A percentile compares a stretch with the other conserved stretches of the same genome.
Conservation (phyloP, 1,284 basidiomycete genomes). For the Trametes versicolor region DNA sequence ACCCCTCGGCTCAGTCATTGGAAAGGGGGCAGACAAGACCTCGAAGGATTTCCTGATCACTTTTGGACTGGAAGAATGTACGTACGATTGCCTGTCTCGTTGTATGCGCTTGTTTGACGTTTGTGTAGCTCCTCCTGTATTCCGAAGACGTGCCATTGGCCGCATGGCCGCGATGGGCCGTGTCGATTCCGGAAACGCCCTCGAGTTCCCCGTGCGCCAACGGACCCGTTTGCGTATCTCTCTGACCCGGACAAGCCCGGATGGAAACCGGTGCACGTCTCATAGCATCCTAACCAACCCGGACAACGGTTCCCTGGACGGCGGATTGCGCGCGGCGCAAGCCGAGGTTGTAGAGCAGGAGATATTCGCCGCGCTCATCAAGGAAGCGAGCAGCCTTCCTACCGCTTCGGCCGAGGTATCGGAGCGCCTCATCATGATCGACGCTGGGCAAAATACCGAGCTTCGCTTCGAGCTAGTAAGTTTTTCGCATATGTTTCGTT, state of each 20-base stretch:
- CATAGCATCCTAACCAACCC: constrained; percentile 49
- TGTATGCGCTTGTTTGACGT: constrained; percentile 16
- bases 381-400: constrained; percentile 74
- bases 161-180: constrained; percentile 62
- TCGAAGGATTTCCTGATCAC: constrained; percentile 82
- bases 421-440: constrained; percentile 77
- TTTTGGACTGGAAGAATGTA: constrained; percentile 83
- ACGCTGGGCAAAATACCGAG: constrained; percentile 74
- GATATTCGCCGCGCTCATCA: constrained; percentile 75
- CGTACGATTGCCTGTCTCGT: constrained; percentile 14
- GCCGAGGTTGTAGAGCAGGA: constrained; percentile 81
- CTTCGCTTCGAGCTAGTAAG: constrained; percentile 74
- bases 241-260: constrained; percentile 49
- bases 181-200: constrained; percentile 45
- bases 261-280: constrained; percentile 47
- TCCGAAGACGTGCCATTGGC: constrained; percentile 74
- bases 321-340: constrained; percentile 65
- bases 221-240: constrained; percentile 67
- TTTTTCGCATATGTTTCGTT: too few relatives aligned
- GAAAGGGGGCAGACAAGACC: constrained; percentile 79
- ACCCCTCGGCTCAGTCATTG: constrained; percentile 70
- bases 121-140: constrained; percentile 63
- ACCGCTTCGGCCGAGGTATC: constrained; percentile 79
- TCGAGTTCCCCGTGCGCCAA: constrained; percentile 74
- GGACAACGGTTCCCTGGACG: constrained; percentile 56